phyloP scores from a whole-genome alignment of 2,329 filamentous ascomycete species.

The Stylonectria norvegica region DNA sequence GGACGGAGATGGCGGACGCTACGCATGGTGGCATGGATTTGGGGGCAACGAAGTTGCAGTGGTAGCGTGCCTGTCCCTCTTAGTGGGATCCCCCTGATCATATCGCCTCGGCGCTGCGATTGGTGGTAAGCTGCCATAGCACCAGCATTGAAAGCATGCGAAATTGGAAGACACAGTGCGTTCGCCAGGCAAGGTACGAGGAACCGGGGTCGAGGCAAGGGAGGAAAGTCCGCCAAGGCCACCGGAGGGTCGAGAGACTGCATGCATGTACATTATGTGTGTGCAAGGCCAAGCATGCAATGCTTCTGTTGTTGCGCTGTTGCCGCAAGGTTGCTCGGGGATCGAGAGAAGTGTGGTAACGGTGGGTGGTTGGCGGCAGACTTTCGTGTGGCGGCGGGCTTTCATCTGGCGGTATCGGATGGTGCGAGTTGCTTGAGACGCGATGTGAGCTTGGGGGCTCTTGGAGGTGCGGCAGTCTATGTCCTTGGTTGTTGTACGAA shows the following conservation, averaged over 20 bases:
- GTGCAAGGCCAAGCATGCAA: conserved; percentile 13
- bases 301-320: conserved; percentile 6
- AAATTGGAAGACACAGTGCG: conserved; percentile 7
- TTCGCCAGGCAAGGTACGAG: conserved; percentile 17
- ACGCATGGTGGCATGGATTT: too few relatives aligned
- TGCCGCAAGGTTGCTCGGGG: conserved; percentile 9
- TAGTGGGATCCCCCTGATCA: neutral
- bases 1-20: neutral
- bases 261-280: conserved; percentile 15
- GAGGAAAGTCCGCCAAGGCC: conserved; percentile 8
- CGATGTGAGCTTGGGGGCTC: too few relatives aligned
- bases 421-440: too few relatives aligned
- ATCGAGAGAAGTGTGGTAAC: neutral
- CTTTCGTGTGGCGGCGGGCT: too few relatives aligned
- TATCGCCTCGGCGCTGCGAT: neutral
- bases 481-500: too few relatives aligned
- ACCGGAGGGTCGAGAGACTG: conserved; percentile 21
- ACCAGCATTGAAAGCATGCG: neutral
- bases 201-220: conserved; percentile 20
- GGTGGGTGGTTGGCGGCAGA: too few relatives aligned
- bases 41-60: neutral
- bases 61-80: neutral
- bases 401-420: too few relatives aligned
- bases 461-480: too few relatives aligned
- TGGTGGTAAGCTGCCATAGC: neutral